Conservation (phyloP, 202 grass and related monocot genomes). For the Hordeum pubiflorum region DNA sequence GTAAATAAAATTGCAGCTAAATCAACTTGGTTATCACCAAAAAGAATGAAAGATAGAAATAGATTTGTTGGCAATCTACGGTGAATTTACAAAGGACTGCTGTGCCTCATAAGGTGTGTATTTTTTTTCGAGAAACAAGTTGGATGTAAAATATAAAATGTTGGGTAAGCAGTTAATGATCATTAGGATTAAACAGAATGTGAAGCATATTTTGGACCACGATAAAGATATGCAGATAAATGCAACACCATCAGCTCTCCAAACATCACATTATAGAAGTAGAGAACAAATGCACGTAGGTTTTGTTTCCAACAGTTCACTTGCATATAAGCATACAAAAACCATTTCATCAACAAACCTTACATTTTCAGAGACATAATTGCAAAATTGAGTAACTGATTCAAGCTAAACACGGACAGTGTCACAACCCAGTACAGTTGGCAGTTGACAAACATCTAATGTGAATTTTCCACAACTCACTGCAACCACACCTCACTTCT, state of each 20-base stretch:
- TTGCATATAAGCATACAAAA: neutral
- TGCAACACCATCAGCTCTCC: neutral
- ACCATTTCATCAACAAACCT: neutral
- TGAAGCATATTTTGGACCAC: constrained; percentile 8
- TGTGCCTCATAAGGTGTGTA: constrained; percentile 7
- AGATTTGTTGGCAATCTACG: neutral
- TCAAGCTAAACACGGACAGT: neutral
- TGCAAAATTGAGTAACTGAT: neutral
- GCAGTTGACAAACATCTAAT: neutral
- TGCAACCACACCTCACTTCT: neutral
- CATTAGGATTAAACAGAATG: neutral
- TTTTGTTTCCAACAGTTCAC: neutral
- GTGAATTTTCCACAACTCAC: neutral
- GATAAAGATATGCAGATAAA: neutral
- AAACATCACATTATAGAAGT: neutral
- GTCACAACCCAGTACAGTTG: neutral
- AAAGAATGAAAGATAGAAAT: neutral
- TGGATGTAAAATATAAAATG: neutral
- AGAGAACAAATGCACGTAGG: neutral
- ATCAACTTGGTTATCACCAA: neutral
- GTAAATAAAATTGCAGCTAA: neutral
- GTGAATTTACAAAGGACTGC: neutral
- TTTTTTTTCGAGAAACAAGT: neutral
- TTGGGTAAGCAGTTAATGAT: neutral
- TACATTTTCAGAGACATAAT: neutral